Percentiles rank a stretch among this genome's conserved stretches.
Evolutionary conservation across 1,284 basidiomycete species (phyloP).

Genomic region (Tylopilus microsporus): DNA sequence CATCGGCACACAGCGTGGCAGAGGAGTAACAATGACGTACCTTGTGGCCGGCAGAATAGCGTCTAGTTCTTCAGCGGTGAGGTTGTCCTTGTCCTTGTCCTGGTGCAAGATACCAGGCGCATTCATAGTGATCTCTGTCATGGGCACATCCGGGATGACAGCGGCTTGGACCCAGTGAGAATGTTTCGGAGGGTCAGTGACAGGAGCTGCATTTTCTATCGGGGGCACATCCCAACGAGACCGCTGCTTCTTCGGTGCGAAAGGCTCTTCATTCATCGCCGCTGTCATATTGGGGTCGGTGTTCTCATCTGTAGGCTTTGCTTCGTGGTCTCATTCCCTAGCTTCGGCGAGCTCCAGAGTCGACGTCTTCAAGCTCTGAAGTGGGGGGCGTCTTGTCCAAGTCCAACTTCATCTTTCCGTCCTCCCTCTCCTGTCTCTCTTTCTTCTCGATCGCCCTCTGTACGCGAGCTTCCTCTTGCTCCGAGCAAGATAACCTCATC

Average conservation of each 20-base stretch:
- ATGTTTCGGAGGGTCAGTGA: conserved; percentile 42
- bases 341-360: conserved; percentile 51
- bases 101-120: conserved; percentile 77
- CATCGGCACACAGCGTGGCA: too few relatives aligned
- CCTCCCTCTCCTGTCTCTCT: conserved; percentile 43
- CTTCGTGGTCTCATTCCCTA: conserved; percentile 19
- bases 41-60: conserved; percentile 28
- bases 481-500: conserved; percentile 87
- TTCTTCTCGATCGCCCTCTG: too few relatives aligned
- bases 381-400: conserved; percentile 84
- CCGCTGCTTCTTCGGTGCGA: conserved; percentile 82
- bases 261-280: conserved; percentile 55
- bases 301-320: too few relatives aligned
- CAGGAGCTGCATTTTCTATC: too few relatives aligned
- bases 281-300: conserved; percentile 6
- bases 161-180: conserved; percentile 97
- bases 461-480: conserved; percentile 51
- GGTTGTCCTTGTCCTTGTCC: conserved; percentile 91
- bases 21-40: too few relatives aligned
- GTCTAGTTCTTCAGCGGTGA: conserved; percentile 95
- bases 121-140: conserved; percentile 80
- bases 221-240: conserved; percentile 46
- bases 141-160: conserved; percentile 53
- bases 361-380: conserved; percentile 66
- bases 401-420: conserved; percentile 78